phyloP scores from a whole-genome alignment of 441 rosid species.

The Populus tomentosa region DNA sequence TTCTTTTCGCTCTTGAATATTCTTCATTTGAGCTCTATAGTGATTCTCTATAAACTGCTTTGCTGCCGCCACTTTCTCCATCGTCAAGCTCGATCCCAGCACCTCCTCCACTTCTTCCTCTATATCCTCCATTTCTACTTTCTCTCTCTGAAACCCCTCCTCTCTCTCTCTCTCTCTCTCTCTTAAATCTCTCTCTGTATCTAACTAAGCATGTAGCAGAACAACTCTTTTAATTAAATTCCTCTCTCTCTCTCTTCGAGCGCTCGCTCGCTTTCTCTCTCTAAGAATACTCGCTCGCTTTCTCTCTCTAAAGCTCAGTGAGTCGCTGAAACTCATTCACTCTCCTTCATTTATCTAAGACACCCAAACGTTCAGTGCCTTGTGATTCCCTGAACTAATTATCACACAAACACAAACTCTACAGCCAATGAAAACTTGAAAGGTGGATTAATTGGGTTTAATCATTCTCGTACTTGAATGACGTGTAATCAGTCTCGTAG shows the following conservation, averaged over 20 bases:
- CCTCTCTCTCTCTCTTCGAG: not conserved
- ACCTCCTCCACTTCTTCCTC: slow-evolving; percentile 50
- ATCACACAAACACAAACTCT: no score
- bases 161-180: slow-evolving; percentile 6
- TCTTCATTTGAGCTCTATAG: slow-evolving; percentile 85
- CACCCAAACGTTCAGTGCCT: not conserved
- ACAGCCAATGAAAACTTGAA: not conserved
- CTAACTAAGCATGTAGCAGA: no score
- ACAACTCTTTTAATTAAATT: no score
- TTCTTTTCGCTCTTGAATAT: slow-evolving; percentile 80
- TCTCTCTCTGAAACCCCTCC: slow-evolving; percentile 17
- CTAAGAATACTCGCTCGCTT: slow-evolving; percentile 6
- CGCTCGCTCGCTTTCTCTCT: not conserved
- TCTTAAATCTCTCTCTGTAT: no score
- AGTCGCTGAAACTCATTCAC: slow-evolving; percentile 13
- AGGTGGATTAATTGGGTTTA: not conserved
- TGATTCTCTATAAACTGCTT: slow-evolving; percentile 97
- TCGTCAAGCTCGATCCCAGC: slow-evolving; percentile 81
- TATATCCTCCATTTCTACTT: slow-evolving; percentile 45
- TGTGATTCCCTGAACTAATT: slow-evolving; percentile 14
- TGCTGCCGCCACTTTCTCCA: slow-evolving; percentile 99
- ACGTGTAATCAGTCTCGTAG: not conserved
- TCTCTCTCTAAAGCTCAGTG: slow-evolving; percentile 14
- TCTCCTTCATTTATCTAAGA: slow-evolving; percentile 22
- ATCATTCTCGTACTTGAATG: not conserved